These are phyloP conservation scores for Platanthera zijinensis DNA, from an alignment of 106 monocot species.

Conservation along the genomic window DNA sequence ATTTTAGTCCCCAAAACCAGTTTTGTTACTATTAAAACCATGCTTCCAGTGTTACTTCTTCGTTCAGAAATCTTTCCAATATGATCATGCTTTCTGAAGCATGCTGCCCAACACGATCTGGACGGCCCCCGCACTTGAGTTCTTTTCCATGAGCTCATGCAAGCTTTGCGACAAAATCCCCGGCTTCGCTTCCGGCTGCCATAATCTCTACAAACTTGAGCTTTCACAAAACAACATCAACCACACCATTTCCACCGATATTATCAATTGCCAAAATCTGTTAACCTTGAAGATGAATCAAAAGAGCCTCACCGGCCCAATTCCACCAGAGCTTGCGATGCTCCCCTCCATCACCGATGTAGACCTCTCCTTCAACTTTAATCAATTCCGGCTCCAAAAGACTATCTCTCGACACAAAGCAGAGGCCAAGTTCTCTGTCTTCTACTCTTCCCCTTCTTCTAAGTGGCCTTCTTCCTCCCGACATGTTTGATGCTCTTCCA, in stretches of 20 bases:
- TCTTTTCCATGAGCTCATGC: constrained; percentile 66
- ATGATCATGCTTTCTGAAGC: neutral
- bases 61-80: too few species aligned
- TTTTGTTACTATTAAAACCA: too few species aligned
- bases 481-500: too few species aligned
- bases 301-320: constrained; percentile 52
- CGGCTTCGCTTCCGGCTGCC: constrained; percentile 46
- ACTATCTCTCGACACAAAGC: too few species aligned
- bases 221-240: constrained; percentile 40
- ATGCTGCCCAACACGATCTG: constrained; percentile 44
- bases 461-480: too few species aligned
- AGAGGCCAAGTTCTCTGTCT: too few species aligned
- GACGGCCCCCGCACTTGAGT: constrained; percentile 42
- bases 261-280: constrained; percentile 48
- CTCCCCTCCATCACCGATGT: constrained; percentile 84
- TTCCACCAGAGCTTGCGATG: constrained; percentile 48
- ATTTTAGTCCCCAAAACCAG: too few species aligned
- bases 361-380: constrained; percentile 52
- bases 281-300: constrained; percentile 43
- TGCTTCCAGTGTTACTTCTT: too few species aligned
- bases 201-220: constrained; percentile 67
- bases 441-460: too few species aligned
- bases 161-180: constrained; percentile 51
- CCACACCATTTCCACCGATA: constrained; percentile 57
- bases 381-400: too few species aligned